phyloP scores from a whole-genome alignment of 148 eudicot species.

The Diospyros lotus region DNA sequence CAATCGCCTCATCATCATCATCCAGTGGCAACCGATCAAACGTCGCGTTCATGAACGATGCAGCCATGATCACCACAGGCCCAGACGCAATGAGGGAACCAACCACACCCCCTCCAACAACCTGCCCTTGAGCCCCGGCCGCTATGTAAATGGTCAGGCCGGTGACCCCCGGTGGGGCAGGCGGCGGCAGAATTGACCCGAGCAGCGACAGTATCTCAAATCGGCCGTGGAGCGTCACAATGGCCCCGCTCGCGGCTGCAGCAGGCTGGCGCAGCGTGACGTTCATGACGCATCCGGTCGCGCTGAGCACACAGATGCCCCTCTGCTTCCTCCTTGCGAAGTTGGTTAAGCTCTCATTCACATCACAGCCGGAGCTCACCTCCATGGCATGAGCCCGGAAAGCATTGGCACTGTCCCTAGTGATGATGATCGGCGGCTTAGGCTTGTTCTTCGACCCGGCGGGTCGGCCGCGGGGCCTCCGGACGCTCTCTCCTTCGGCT shows the following conservation, averaged over 20 bases:
- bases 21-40: conserved; percentile 63
- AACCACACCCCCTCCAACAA: conserved; percentile 65
- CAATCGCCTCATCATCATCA: conserved; percentile 28
- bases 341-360: conserved; percentile 45
- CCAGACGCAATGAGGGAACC: conserved; percentile 70
- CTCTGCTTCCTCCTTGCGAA: conserved; percentile 66
- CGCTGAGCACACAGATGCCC: conserved; percentile 58
- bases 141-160: conserved; percentile 59
- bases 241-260: conserved; percentile 31
- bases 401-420: conserved; percentile 60
- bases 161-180: conserved; percentile 59
- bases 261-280: conserved; percentile 64
- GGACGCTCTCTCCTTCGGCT: conserved; percentile 26
- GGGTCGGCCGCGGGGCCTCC: conserved; percentile 74
- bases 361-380: conserved; percentile 62
- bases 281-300: conserved; percentile 64
- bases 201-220: conserved; percentile 71
- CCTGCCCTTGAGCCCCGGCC: conserved; percentile 69
- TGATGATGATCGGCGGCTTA: conserved; percentile 72
- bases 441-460: conserved; percentile 86
- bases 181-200: conserved; percentile 65
- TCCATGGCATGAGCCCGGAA: conserved; percentile 77
- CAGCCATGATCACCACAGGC: conserved; percentile 68
- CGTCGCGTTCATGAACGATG: conserved; percentile 66
- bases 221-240: conserved; percentile 64